Evolutionary conservation across 768 basidiomycete species (phyloP), one percentile per base, ranked within the genome.

Genomic region (Termitomyces sp.): DNA sequence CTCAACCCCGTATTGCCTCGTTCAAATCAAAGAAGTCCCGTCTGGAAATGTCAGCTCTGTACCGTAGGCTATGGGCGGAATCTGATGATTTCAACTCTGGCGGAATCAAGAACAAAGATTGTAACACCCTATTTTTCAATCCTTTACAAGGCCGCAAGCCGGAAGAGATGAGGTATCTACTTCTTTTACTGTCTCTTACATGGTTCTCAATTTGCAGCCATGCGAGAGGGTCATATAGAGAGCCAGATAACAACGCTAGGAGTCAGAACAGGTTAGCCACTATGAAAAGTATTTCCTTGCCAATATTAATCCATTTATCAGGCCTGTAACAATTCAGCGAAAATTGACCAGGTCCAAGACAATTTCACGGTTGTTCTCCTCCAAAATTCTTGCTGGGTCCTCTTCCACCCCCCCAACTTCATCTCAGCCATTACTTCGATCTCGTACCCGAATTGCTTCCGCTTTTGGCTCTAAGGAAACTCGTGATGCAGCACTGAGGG

Each of bases 401-500:
- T 32, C 54, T 21, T 17, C 48, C 34, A 49, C 34, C n/a, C 14
- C 11, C 14, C 32, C 53, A 43, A 54, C 14, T 23, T 30, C 65
- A 32, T 41, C 62, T 45, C 52, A 55, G 47, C 16, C 59, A 23
- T 39, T 53, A 54, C 44, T 55, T 25, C 61, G 52, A 23, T 57
- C 65, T 9, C 52, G 61, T 56, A 46, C 57, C 58, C 56, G 34
- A 59, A 54, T 55, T 62, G 65, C 62, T 60, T 37, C 60, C 51
- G 45, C 58, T 56, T 63, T 64, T 52, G 66, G 63, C 5, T 59
- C 73, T 6, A 72, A 70, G 41, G 74, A 75, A 27, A 68, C 70
- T 14, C 73, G 80, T 21, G 79, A 84, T 45, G 83, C 81, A 3
- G 84, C 85, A 1, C 74, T 86, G 21, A 78, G 84, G 12, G 83